phyloP scores from a whole-genome alignment of 2,329 filamentous ascomycete genomes.

The Calycina marina region DNA sequence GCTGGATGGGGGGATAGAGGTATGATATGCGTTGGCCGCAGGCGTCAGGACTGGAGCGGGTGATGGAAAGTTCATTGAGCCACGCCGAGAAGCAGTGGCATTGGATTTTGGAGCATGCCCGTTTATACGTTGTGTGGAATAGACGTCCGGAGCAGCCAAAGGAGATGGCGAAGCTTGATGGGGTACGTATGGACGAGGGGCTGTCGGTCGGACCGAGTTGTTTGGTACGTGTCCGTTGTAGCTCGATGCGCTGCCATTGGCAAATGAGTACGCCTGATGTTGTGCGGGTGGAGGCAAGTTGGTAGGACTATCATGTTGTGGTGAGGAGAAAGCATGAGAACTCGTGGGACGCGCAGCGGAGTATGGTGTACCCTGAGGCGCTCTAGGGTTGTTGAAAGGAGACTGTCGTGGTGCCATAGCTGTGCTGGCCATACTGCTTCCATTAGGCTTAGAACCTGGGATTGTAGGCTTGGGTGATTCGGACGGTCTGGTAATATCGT shows the following conservation, averaged over 20 bases:
- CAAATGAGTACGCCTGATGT: slow-evolving; percentile 14
- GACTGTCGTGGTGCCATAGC: slow-evolving; percentile 2
- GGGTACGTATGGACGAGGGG: slow-evolving; percentile 5
- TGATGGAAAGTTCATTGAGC: slow-evolving; percentile 18
- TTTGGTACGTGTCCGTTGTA: slow-evolving; percentile 3
- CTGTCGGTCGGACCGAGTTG: slow-evolving; percentile 3
- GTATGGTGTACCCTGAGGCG: slow-evolving; percentile 5
- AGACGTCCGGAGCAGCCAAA: slow-evolving; percentile 4
- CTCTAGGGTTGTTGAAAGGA: slow-evolving; percentile 4
- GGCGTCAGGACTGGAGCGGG: slow-evolving; percentile 20
- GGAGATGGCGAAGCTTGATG: slow-evolving; percentile 8
- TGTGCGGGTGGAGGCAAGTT: slow-evolving; percentile 21
- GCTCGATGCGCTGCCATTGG: slow-evolving; percentile 12
- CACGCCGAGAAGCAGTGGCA: slow-evolving; percentile 11
- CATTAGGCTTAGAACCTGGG: neutral
- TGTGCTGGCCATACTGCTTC: too few relatives aligned
- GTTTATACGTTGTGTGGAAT: slow-evolving; percentile 5
- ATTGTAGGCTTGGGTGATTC: neutral
- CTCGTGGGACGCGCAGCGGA: slow-evolving; percentile 11
- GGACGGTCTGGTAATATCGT: slow-evolving; percentile 1
- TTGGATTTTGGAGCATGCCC: slow-evolving; percentile 10
- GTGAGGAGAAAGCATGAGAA: slow-evolving; percentile 21
- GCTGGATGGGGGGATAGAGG: slow-evolving; percentile 5
- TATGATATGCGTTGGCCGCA: slow-evolving; percentile 7
- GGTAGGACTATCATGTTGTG: slow-evolving; percentile 20